phyloP scores from a whole-genome alignment of 768 basidiomycete genomes.

The Trametopsis cervina region DNA sequence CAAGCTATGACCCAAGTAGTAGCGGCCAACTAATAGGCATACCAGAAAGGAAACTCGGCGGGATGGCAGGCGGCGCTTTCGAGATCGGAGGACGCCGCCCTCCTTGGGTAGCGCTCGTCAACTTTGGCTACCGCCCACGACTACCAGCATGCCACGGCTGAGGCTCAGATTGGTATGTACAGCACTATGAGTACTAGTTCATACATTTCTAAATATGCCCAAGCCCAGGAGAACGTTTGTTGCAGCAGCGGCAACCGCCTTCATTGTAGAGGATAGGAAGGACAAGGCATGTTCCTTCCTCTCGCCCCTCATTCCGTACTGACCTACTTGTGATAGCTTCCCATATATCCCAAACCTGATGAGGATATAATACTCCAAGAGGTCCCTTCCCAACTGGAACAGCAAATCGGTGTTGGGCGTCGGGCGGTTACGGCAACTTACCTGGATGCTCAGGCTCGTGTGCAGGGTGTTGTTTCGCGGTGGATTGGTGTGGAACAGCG shows the following conservation, averaged over 20 bases:
- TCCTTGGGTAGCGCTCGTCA: too few species aligned
- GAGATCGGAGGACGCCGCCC: too few species aligned
- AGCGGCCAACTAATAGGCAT: too few species aligned
- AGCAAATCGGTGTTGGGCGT: constrained; percentile 67
- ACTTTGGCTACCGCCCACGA: neutral
- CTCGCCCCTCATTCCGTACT: neutral
- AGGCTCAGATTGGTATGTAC: neutral
- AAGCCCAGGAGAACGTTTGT: neutral
- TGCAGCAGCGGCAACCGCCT: neutral
- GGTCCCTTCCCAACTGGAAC: constrained; percentile 66
- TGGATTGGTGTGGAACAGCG: constrained; percentile 86
- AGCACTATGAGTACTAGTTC: neutral
- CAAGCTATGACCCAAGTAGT: too few species aligned
- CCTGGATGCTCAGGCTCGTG: constrained; percentile 49
- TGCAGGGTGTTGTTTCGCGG: constrained; percentile 65
- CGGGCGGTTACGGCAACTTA: constrained; percentile 51
- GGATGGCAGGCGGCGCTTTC: too few species aligned
- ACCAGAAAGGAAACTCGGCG: neutral
- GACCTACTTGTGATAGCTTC: constrained; percentile 45
- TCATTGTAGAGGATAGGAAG: neutral
- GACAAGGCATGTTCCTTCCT: constrained; percentile 1
- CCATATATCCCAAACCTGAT: constrained; percentile 69
- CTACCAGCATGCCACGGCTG: neutral
- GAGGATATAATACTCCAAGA: constrained; percentile 68
- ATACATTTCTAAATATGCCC: neutral